phyloP scores from a whole-genome alignment of 2,329 filamentous ascomycete genomes.

The Rugonectria rugulosa region DNA sequence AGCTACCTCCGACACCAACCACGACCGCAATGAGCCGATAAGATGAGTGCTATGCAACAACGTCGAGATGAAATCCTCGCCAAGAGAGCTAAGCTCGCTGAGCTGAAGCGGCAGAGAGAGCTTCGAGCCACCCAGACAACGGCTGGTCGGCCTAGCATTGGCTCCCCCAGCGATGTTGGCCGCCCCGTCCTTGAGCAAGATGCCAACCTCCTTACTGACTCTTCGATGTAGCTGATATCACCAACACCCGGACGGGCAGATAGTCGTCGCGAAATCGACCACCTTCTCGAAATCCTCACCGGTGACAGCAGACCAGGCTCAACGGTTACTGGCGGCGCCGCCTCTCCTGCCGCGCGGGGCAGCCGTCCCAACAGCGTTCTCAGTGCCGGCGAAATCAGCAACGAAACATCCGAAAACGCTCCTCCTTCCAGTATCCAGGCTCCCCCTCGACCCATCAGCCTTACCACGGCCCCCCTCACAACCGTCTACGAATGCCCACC shows the following conservation, averaged over 20 bases:
- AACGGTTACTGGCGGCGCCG: conserved; percentile 67
- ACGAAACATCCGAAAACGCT: conserved; percentile 70
- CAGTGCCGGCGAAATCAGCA: conserved; percentile 82
- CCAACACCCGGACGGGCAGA: conserved; percentile 75
- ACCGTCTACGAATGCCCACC: conserved; percentile 84
- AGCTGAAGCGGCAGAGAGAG: conserved; percentile 92
- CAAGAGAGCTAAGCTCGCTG: conserved; percentile 95
- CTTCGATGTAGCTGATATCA: conserved; percentile 58
- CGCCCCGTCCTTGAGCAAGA: conserved; percentile 28
- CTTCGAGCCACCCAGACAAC: conserved; percentile 79
- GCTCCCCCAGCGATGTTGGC: conserved; percentile 75
- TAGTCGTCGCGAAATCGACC: conserved; percentile 80
- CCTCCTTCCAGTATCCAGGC: conserved; percentile 54
- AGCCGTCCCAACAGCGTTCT: conserved; percentile 88
- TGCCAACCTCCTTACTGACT: conserved; percentile 21
- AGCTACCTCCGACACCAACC: conserved; percentile 32
- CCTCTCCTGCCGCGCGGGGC: conserved; percentile 71
- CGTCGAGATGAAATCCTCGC: conserved; percentile 95
- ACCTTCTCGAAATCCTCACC: conserved; percentile 83
- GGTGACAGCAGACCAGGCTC: conserved; percentile 78
- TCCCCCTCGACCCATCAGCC: conserved; percentile 65
- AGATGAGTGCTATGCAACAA: conserved; percentile 69
- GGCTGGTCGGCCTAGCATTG: conserved; percentile 72
- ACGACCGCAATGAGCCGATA: conserved; percentile 58
- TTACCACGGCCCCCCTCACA: conserved; percentile 76